Conservation (phyloP, 1,284 basidiomycete species). For the Ceratobasidium sp. region DNA sequence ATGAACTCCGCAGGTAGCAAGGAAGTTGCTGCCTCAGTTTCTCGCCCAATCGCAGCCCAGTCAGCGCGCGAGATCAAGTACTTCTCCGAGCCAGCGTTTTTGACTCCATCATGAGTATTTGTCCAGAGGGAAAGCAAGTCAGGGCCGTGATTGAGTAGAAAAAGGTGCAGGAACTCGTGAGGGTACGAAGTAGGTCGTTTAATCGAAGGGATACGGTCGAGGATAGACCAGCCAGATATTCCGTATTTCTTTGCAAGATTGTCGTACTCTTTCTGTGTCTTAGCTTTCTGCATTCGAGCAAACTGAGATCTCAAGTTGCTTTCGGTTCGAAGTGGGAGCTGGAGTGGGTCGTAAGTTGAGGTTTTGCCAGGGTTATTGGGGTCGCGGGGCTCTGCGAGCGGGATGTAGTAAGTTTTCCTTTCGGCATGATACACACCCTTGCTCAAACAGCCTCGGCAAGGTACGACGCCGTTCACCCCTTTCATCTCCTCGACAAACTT, state of each 20-base stretch:
- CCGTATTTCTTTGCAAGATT: slow-evolving; percentile 53
- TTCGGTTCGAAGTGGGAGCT: slow-evolving; percentile 61
- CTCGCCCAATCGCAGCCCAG: slow-evolving; percentile 59
- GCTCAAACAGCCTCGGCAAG: slow-evolving; percentile 64
- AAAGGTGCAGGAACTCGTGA: slow-evolving; percentile 57
- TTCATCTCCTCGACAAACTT: slow-evolving; percentile 58
- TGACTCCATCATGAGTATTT: slow-evolving; percentile 21
- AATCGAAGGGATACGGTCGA: slow-evolving; percentile 7
- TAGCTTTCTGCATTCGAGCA: neutral
- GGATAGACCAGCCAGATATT: neutral
- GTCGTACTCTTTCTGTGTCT: neutral
- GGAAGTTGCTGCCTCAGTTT: slow-evolving; percentile 52
- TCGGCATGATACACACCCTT: slow-evolving; percentile 49
- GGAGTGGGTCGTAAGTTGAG: slow-evolving; percentile 46
- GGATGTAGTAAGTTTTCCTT: slow-evolving; percentile 16
- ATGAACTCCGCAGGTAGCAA: slow-evolving; percentile 57
- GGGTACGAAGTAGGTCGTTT: slow-evolving; percentile 49
- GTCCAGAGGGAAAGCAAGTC: slow-evolving; percentile 50
- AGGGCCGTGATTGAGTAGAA: slow-evolving; percentile 43
- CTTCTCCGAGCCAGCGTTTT: slow-evolving; percentile 5
- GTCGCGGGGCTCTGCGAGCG: slow-evolving; percentile 48
- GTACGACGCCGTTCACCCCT: slow-evolving; percentile 62
- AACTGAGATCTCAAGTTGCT: neutral
- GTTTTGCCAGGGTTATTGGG: neutral
- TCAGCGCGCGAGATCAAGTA: slow-evolving; percentile 49